phyloP scores from a whole-genome alignment of 2,329 filamentous ascomycete species.

The Sarocladium brachiariae region DNA sequence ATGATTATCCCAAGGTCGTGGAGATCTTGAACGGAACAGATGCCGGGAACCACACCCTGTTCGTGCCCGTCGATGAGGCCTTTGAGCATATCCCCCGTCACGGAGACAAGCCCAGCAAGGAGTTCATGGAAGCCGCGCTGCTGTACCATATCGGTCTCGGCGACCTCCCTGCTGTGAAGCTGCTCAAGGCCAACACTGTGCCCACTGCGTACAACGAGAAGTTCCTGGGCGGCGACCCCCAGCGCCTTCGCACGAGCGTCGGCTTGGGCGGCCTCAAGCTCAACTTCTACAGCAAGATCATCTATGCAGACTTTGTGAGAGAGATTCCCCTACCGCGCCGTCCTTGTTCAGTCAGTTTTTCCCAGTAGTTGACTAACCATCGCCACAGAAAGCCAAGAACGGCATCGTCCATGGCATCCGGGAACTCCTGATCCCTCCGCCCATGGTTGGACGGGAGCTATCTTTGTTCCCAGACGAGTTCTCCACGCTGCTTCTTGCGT shows the following conservation, averaged over 20 bases:
- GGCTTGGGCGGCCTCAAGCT: slow-evolving; percentile 57
- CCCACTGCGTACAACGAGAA: slow-evolving; percentile 58
- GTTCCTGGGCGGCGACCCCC: slow-evolving; percentile 56
- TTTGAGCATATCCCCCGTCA: slow-evolving; percentile 56
- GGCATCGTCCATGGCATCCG: slow-evolving; percentile 76
- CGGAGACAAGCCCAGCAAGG: slow-evolving; percentile 57
- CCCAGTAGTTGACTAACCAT: not conserved
- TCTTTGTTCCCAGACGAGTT: slow-evolving; percentile 68
- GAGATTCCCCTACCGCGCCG: not conserved
- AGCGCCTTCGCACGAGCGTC: slow-evolving; percentile 65
- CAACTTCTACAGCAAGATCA: slow-evolving; percentile 70
- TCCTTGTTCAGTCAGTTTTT: too few relatives aligned
- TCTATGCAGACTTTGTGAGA: slow-evolving; percentile 63
- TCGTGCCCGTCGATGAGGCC: slow-evolving; percentile 70
- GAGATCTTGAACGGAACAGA: slow-evolving; percentile 60
- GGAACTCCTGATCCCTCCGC: slow-evolving; percentile 69
- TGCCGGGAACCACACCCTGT: slow-evolving; percentile 63
- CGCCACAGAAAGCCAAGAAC: slow-evolving; percentile 60
- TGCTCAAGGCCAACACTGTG: slow-evolving; percentile 68
- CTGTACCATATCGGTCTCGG: slow-evolving; percentile 69
- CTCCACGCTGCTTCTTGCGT: slow-evolving; percentile 69
- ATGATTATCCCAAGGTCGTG: slow-evolving; percentile 65
- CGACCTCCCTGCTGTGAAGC: slow-evolving; percentile 55
- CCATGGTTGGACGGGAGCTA: slow-evolving; percentile 44
- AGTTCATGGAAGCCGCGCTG: slow-evolving; percentile 61